phyloP scores from a whole-genome alignment of 306 rosid species.

The Canavalia ensiformis region DNA sequence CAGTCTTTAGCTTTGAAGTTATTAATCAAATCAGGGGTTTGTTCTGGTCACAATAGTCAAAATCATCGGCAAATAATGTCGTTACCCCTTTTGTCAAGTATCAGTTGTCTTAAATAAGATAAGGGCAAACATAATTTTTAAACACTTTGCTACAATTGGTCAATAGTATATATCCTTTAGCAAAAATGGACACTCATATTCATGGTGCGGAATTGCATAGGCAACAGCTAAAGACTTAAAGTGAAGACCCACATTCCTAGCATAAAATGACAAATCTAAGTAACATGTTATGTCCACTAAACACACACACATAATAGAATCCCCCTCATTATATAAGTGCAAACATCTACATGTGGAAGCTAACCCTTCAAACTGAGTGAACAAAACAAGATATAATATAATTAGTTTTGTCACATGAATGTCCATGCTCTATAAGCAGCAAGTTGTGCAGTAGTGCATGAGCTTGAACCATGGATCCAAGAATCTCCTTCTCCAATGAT shows the following conservation, averaged over 20 bases:
- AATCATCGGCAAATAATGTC: slow-evolving; percentile 57
- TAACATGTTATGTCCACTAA: slow-evolving; percentile 80
- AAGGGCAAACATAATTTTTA: slow-evolving; percentile 15
- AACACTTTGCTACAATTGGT: slow-evolving; percentile 8
- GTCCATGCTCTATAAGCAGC: slow-evolving; percentile 54
- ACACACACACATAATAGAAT: slow-evolving; percentile 58
- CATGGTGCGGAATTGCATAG: slow-evolving; percentile 17
- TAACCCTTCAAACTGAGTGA: slow-evolving; percentile 55
- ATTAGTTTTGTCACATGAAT: slow-evolving; percentile 44
- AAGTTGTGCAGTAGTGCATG: slow-evolving; percentile 36
- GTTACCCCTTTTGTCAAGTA: slow-evolving; percentile 48
- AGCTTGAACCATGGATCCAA: slow-evolving; percentile 77
- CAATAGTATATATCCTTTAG: slow-evolving; percentile 29
- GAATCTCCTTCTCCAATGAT: slow-evolving; percentile 95
- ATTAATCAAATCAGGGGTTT: slow-evolving; percentile 25
- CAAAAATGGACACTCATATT: slow-evolving; percentile 52
- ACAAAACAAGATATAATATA: slow-evolving; percentile 26
- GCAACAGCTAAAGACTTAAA: slow-evolving; percentile 8
- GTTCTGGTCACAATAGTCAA: slow-evolving; percentile 52
- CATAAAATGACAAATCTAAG: slow-evolving; percentile 78
- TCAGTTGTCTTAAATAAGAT: slow-evolving; percentile 40
- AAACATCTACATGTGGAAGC: slow-evolving; percentile 77
- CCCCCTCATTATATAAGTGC: slow-evolving; percentile 53
- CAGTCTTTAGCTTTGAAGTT: slow-evolving; percentile 15
- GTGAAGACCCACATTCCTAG: slow-evolving; percentile 65